Conservation (phyloP, 129 eudicot species). For the Ambrosia artemisiifolia region DNA sequence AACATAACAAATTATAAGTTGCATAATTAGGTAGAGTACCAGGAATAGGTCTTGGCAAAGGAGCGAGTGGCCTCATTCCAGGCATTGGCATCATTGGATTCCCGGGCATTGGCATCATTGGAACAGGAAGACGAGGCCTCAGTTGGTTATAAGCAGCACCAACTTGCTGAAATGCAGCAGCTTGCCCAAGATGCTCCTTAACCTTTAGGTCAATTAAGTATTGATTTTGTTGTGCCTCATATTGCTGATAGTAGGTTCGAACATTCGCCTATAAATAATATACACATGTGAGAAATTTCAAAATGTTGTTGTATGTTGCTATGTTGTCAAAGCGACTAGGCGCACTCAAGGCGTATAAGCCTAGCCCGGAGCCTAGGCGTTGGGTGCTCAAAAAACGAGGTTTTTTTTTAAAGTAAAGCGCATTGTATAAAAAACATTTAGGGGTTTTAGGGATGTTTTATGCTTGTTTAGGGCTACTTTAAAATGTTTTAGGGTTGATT, state of each 20-base stretch:
- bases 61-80: slow-evolving; percentile 67
- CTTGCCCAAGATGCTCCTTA: slow-evolving; percentile 84
- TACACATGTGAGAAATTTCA: neutral
- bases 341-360: no score
- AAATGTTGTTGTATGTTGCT: no score
- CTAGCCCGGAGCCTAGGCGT: no score
- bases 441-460: no score
- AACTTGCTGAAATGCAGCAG: slow-evolving; percentile 67
- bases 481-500: no score
- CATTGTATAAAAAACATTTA: no score
- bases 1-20: neutral
- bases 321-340: no score
- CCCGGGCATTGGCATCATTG: slow-evolving; percentile 57
- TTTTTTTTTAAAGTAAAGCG: no score
- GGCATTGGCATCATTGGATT: slow-evolving; percentile 41
- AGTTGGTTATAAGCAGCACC: slow-evolving; percentile 66
- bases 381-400: no score
- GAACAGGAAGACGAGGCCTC: slow-evolving; percentile 74
- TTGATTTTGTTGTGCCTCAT: slow-evolving; percentile 81
- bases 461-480: no score
- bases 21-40: slow-evolving; percentile 20
- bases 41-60: slow-evolving; percentile 66
- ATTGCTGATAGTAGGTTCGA: slow-evolving; percentile 81
- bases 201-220: slow-evolving; percentile 84
- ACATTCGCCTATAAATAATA: slow-evolving; percentile 64